A percentile compares a stretch with the other conserved stretches of the same genome.
Evolutionary conservation across 176 grass and related monocot genomes (phyloP).

Genomic region (Carex parvula): DNA sequence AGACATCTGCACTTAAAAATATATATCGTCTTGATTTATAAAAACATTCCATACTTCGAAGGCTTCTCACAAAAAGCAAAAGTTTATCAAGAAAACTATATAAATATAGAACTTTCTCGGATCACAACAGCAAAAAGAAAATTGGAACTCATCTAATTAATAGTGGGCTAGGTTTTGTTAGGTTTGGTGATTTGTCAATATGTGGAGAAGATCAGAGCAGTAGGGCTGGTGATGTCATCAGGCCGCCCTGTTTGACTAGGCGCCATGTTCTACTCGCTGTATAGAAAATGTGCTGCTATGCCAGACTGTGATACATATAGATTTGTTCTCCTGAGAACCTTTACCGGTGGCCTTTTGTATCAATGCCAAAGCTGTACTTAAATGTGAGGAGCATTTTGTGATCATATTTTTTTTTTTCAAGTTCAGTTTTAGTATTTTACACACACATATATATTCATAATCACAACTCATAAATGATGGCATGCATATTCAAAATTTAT

Average conservation of each 20-base stretch:
- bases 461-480: background rate
- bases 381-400: background rate
- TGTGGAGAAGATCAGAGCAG: background rate
- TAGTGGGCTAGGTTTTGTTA: background rate
- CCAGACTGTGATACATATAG: background rate
- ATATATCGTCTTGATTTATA: background rate
- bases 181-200: slow-evolving; percentile 17
- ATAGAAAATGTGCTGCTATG: background rate
- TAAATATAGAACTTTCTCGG: background rate
- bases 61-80: background rate
- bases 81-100: background rate
- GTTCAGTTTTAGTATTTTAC: background rate
- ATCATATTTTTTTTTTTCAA: background rate
- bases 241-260: slow-evolving; percentile 21
- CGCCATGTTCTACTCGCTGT: background rate
- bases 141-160: too few species aligned
- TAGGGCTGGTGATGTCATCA: background rate
- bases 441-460: too few species aligned
- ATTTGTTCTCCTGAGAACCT: background rate
- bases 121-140: background rate
- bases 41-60: background rate
- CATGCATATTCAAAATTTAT: background rate
- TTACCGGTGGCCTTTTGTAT: background rate
- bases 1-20: background rate
- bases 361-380: background rate